Conservation (phyloP, 2,329 filamentous ascomycete species). For the Cadophora gregata region DNA sequence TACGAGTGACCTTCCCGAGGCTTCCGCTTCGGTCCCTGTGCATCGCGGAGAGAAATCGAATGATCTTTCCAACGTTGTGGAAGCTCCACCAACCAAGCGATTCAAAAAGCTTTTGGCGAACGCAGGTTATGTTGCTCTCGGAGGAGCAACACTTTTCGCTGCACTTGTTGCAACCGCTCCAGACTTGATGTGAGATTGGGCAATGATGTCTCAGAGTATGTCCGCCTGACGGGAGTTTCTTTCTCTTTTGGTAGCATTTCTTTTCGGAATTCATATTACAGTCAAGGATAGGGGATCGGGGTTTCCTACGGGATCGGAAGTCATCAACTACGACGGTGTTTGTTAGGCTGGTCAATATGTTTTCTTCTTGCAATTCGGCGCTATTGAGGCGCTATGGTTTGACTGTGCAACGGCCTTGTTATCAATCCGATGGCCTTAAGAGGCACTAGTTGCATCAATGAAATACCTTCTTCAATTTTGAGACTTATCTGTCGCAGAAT, state of each 20-base stretch:
- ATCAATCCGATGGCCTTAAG: conserved; percentile 22
- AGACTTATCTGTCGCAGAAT: conserved; percentile 5
- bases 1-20: neutral
- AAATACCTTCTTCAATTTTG: conserved; percentile 22
- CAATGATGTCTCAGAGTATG: conserved; percentile 5
- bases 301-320: conserved; percentile 24
- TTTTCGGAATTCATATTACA: conserved; percentile 18
- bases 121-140: conserved; percentile 44
- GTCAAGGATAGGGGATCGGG: conserved; percentile 25
- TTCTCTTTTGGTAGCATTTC: neutral
- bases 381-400: conserved; percentile 30
- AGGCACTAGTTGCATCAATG: conserved; percentile 32
- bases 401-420: conserved; percentile 28
- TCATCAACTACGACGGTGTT: conserved; percentile 17
- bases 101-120: conserved; percentile 39
- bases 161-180: conserved; percentile 48
- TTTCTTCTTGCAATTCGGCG: conserved; percentile 35
- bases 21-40: neutral
- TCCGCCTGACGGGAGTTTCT: conserved; percentile 15
- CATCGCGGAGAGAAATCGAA: neutral
- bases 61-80: neutral
- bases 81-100: conserved; percentile 40
- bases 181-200: conserved; percentile 39
- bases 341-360: conserved; percentile 24
- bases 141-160: conserved; percentile 47